A percentile compares a stretch with the other conserved stretches of the same genome.
Conservation (phyloP, 495 filamentous ascomycete genomes). For the Penicillium cosmopolitanum region DNA sequence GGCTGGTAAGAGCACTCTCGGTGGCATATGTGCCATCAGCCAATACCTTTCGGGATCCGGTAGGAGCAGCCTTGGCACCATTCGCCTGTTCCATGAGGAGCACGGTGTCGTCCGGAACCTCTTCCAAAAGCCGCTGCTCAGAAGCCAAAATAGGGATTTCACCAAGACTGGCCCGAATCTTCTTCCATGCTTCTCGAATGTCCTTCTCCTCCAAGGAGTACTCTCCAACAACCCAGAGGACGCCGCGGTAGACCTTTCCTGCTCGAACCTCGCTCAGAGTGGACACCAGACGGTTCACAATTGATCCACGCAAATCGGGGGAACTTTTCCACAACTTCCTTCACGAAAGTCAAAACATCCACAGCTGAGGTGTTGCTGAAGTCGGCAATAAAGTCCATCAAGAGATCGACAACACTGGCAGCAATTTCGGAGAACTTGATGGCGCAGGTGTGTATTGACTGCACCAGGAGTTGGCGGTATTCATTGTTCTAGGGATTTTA, state of each 20-base stretch:
- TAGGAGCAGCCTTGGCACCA: slow-evolving; percentile 76
- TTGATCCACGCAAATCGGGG: slow-evolving; percentile 84
- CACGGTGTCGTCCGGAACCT: slow-evolving; percentile 68
- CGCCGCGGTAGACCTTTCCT: slow-evolving; percentile 95
- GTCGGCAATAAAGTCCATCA: slow-evolving; percentile 99
- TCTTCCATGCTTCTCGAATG: slow-evolving; percentile 96
- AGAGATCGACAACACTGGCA: slow-evolving; percentile 89
- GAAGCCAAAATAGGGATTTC: slow-evolving; percentile 97
- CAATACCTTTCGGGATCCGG: slow-evolving; percentile 86
- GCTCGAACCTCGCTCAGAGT: slow-evolving; percentile 93
- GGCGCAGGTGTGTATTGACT: slow-evolving; percentile 96
- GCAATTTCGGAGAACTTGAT: slow-evolving; percentile 99
- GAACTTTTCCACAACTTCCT: slow-evolving; percentile 99
- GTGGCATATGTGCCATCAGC: slow-evolving; percentile 98
- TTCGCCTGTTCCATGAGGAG: slow-evolving; percentile 75
- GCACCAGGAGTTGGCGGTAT: slow-evolving; percentile 93
- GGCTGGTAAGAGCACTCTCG: slow-evolving; percentile 92
- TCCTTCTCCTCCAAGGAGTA: slow-evolving; percentile 92
- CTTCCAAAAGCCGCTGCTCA: slow-evolving; percentile 88
- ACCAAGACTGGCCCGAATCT: slow-evolving; percentile 88
- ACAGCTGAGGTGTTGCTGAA: slow-evolving; percentile 97
- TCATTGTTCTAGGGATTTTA: slow-evolving; percentile 71
- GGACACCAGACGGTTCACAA: slow-evolving; percentile 85
- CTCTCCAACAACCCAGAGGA: slow-evolving; percentile 97
- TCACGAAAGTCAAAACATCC: slow-evolving; percentile 97